phyloP scores from a whole-genome alignment of 1,284 basidiomycete genomes.

The Somion occarium region DNA sequence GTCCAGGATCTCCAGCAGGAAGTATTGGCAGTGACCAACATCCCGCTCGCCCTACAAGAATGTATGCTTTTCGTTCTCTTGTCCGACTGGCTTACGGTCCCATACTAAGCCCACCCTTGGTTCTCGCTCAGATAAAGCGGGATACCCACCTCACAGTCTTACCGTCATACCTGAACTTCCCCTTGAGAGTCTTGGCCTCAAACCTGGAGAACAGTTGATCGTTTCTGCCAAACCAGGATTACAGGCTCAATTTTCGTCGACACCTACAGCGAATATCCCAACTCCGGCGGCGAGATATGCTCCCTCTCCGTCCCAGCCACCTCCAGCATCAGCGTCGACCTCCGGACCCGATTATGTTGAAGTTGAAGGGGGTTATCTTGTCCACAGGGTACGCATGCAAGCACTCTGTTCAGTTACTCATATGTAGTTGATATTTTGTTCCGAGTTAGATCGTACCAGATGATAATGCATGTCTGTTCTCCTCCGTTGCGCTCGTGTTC shows the following conservation, averaged over 20 bases:
- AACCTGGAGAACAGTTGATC: constrained; percentile 79
- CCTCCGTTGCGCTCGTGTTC: constrained; percentile 79
- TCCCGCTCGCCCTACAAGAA: constrained; percentile 73
- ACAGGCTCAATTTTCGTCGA: constrained; percentile 7
- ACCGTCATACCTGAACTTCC: constrained; percentile 69
- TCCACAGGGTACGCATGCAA: constrained; percentile 62
- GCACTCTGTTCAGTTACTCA: no score
- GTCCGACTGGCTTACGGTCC: not conserved
- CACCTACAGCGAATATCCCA: constrained; percentile 14
- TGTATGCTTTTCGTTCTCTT: constrained; percentile 55
- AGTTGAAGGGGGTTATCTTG: constrained; percentile 57
- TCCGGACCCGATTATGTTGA: constrained; percentile 52
- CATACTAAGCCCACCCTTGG: not conserved
- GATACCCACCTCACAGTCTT: constrained; percentile 77
- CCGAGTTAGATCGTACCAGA: constrained; percentile 80
- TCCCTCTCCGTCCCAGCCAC: constrained; percentile 3
- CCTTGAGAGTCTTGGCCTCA: constrained; percentile 71
- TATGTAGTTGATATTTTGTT: not conserved
- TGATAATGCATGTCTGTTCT: constrained; percentile 92
- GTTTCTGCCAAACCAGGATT: constrained; percentile 48
- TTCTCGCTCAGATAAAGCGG: constrained; percentile 63
- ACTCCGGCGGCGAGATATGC: constrained; percentile 15
- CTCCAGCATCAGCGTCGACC: not conserved
- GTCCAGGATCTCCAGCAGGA: constrained; percentile 71
- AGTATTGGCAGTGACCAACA: constrained; percentile 63